Conservation (phyloP, 495 filamentous ascomycete genomes). For the Aspergillus biplanus region DNA sequence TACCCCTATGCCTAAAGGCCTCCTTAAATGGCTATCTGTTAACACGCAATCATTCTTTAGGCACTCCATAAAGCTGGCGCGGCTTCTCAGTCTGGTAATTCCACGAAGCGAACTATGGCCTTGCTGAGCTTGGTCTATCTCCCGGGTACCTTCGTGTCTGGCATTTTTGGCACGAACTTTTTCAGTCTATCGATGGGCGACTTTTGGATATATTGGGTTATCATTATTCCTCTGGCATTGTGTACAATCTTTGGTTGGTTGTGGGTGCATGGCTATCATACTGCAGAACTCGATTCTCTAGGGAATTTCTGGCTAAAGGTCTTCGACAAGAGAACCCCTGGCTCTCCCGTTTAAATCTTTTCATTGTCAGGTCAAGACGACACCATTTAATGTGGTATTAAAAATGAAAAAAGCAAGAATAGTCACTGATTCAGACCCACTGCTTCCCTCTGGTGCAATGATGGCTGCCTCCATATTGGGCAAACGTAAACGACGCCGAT, state of each 20-base stretch:
- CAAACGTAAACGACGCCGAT: too few relatives aligned
- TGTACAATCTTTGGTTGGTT: background rate
- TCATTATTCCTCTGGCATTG: background rate
- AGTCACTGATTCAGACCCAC: too few relatives aligned
- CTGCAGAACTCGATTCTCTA: background rate
- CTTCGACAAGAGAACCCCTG: too few relatives aligned
- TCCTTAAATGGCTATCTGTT: background rate
- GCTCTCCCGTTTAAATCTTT: too few relatives aligned
- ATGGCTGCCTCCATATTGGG: too few relatives aligned
- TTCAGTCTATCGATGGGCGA: background rate
- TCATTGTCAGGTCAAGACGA: too few relatives aligned
- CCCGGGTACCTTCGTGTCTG: background rate
- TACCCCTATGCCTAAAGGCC: background rate
- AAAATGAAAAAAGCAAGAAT: too few relatives aligned
- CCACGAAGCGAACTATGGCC: background rate
- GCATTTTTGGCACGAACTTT: background rate
- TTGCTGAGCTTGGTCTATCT: background rate
- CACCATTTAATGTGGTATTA: too few relatives aligned
- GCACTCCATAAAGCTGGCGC: background rate
- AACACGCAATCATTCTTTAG: background rate
- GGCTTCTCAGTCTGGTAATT: background rate
- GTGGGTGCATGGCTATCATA: background rate
- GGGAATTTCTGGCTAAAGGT: background rate
- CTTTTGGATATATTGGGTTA: background rate
- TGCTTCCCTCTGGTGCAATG: too few relatives aligned